These are phyloP conservation scores for Lodderomyces parapsilosis DNA, from an alignment of 1,139 yeast genomes.

Conservation along the genomic window DNA sequence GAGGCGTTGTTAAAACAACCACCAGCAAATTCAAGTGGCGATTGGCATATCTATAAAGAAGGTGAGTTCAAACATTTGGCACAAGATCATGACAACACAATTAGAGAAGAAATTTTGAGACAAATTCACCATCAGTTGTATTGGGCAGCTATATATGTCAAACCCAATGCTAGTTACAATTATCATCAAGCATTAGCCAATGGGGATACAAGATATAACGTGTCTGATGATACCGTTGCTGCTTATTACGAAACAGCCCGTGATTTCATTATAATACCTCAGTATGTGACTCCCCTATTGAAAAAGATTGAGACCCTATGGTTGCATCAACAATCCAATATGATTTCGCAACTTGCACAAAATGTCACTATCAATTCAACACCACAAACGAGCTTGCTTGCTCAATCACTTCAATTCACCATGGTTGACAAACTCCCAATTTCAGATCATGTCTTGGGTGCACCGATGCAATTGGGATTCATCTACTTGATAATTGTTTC, in stretches of 20 bases:
- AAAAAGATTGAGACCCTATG: conserved; percentile 10
- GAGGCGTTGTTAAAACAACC: conserved; percentile 18
- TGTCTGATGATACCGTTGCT: conserved; percentile 23
- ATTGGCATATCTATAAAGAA: conserved; percentile 40
- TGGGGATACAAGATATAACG: conserved; percentile 27
- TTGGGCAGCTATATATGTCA: conserved; percentile 45
- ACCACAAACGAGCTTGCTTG: conserved; percentile 20
- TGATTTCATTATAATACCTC: conserved; percentile 24
- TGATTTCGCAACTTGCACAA: conserved; percentile 6
- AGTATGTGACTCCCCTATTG: conserved; percentile 13
- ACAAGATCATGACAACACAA: conserved; percentile 26
- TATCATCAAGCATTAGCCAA: conserved; percentile 26
- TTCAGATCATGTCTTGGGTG: conserved; percentile 49
- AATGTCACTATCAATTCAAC: conserved; percentile 13
- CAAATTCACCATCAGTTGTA: conserved; percentile 44
- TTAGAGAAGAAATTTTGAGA: conserved; percentile 29
- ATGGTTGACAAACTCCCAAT: conserved; percentile 52
- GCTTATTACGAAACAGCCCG: conserved; percentile 43
- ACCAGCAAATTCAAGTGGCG: conserved; percentile 27
- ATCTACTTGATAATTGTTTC: conserved; percentile 74
- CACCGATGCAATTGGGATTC: conserved; percentile 73
- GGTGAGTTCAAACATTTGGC: conserved; percentile 32
- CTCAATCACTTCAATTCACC: conserved; percentile 37
- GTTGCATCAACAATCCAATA: conserved; percentile 11
- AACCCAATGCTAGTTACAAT: conserved; percentile 37